phyloP scores from a whole-genome alignment of 2,329 filamentous ascomycete genomes.

The Polychaeton citri region DNA sequence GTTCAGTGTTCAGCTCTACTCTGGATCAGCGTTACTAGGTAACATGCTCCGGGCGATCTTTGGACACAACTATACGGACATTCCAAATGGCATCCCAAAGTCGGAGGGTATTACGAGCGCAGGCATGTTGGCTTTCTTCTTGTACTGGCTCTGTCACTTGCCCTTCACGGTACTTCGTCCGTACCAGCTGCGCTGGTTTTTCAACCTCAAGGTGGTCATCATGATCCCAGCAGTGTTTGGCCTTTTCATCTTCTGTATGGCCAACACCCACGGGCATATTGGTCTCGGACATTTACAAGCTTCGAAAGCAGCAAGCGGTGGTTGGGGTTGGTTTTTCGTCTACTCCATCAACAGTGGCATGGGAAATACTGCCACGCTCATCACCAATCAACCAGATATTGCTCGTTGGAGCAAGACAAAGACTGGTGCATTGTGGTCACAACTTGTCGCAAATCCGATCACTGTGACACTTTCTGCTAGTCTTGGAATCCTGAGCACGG shows the following conservation, averaged over 20 bases:
- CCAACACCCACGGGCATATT: constrained; percentile 23
- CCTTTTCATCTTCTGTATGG: constrained; percentile 28
- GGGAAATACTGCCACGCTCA: constrained; percentile 38
- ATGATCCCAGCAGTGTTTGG: constrained; percentile 38
- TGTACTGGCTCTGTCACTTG: constrained; percentile 18
- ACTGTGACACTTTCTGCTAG: constrained; percentile 28
- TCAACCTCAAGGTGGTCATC: constrained; percentile 31
- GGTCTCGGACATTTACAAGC: constrained; percentile 8
- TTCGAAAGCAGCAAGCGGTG: constrained; percentile 1
- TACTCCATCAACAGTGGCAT: constrained; percentile 28
- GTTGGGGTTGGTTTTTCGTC: constrained; percentile 24
- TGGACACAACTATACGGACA: constrained; percentile 22
- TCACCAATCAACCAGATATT: constrained; percentile 36
- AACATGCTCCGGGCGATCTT: constrained; percentile 19
- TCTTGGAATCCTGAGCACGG: constrained; percentile 32
- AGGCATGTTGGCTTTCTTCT: constrained; percentile 22
- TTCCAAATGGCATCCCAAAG: constrained; percentile 25
- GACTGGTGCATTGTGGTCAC: constrained; percentile 28
- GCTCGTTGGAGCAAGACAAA: constrained; percentile 28
- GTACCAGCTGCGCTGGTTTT: constrained; percentile 32
- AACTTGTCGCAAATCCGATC: constrained; percentile 29
- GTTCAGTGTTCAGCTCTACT: constrained; percentile 10
- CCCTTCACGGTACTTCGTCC: constrained; percentile 30
- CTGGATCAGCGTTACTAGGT: constrained; percentile 12
- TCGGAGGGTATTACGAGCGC: constrained; percentile 26